Evolutionary conservation across 73 alveolate genomes (phyloP), one percentile per base, ranked within the genome.

Genomic region (Symbiodinium pilosum): DNA sequence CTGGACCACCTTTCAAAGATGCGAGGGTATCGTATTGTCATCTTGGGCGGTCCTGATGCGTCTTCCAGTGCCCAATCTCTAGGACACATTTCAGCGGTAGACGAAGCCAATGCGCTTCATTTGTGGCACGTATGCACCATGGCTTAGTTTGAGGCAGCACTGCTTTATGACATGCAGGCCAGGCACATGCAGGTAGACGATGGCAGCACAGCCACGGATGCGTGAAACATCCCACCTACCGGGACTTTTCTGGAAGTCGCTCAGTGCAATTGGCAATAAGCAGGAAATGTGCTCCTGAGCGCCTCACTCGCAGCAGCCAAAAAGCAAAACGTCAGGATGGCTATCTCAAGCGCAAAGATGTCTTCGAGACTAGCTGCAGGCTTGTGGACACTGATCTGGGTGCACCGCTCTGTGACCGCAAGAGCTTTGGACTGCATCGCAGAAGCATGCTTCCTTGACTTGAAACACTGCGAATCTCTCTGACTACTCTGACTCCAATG

Each of bases 171-270:
- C n/a, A n/a, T 51, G 68, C 21, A 18, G 93, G 56, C 94, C 34
- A 87, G 94, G 24, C 28, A 28, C 94, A 87, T 87, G 68, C 94
- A 87, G 6, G 85, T 87, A 39, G 56, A 54, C 21, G 94, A 87
- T 30, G 94, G 94, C 86, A 87, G 56, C 39, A 87, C 94, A 12
- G 94, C 94, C 16, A 87, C 94, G 12, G 94, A 87, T 34, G 94
- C 18, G 52, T 87, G 94, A 85, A 87, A 87, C 94, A 87, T 87
- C 59, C 94, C 94, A 42, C 94, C 94, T 87, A n/a, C n/a, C 56
- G n/a, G n/a, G n/a, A n/a, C n/a, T 1, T 2, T 34, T 4, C 81
- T 64, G 38, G 8, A 4, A 9, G 24, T 20, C 81, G 8, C 81
- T 11, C 24, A 7, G 81, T 4, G 44, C 36, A 54, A 40, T 20